A percentile compares a stretch with the other conserved stretches of the same genome.
Conservation (phyloP, 208 protist species). For the Pavlovales sp. region DNA sequence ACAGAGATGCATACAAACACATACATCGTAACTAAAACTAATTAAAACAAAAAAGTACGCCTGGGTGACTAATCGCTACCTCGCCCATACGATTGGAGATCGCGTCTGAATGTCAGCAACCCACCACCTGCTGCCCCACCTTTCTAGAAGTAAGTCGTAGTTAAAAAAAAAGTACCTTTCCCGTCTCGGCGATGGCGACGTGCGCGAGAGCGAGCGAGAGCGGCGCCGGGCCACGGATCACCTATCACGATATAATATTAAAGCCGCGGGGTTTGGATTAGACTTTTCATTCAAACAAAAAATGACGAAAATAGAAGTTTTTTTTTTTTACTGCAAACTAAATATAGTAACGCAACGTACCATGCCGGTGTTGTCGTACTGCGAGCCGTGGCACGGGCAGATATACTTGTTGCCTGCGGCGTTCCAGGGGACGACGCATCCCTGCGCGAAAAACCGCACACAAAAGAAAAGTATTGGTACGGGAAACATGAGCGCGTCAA, state of each 20-base stretch:
- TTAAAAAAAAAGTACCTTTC: not conserved
- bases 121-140: too few species aligned
- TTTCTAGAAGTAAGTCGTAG: too few species aligned
- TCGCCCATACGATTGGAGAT: not conserved
- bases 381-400: slow-evolving; percentile 43
- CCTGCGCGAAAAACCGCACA: too few species aligned
- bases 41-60: not conserved
- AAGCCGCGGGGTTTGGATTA: not conserved
- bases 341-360: not conserved
- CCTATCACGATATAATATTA: too few species aligned
- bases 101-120: too few species aligned
- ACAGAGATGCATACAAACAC: too few species aligned
- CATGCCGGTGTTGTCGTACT: slow-evolving; percentile 30
- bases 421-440: slow-evolving; percentile 41
- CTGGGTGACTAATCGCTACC: not conserved
- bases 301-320: not conserved
- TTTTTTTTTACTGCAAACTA: too few species aligned
- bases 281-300: not conserved
- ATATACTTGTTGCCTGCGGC: slow-evolving; percentile 22
- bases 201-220: slow-evolving; percentile 38
- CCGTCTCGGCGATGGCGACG: not conserved
- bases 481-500: too few species aligned
- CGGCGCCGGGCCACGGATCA: slow-evolving; percentile 36
- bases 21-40: not conserved
- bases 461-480: too few species aligned